Base-by-base conservation (phyloP, 148 eudicot genomes). In the Diospyros lotus region DNA sequence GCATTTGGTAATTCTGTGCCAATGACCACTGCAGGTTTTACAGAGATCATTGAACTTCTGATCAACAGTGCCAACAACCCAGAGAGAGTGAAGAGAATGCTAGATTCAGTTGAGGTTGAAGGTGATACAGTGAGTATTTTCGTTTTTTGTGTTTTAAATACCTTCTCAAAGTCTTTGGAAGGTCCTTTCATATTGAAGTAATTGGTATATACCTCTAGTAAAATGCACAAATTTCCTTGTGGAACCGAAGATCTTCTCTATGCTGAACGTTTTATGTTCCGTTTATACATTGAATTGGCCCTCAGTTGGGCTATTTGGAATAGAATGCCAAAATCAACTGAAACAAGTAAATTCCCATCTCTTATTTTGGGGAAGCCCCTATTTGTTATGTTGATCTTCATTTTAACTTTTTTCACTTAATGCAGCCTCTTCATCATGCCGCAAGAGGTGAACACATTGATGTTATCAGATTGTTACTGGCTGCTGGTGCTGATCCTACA, bases 351-450 rank as follows among this genome's bases (percentile, higher is more conserved):
- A 51, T n/a, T 18, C 46, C 39, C 10, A 6, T 68, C 51, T 4
- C 40, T 68, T 50, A 28, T 68, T 9, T 52, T 4, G 58, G 3
- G 14, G 28, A 62, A 8, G 52, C 45, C 61, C 15, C 2, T 38
- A 6, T 48, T 60, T 14, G 58, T 38, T 53, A 44, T 53, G 3
- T 78, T 55, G 41, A 66, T 73, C 2, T 41, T 45, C 14, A 42
- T 73, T 66, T 65, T 52, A 9, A 18, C 42, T 66, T 17, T 14
- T 66, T 40, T 80, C 2, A 4, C 2, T 44, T 43, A 72, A 4
- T 70, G 51, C 78, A 94, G 98, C 98, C 98, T 75, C 98, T 94
- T 83, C 98, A 94, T 87, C 97, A 94, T 79, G 98, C 98, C 17
- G 92, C 97, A 18, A 86, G 96, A 81, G 97, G 98, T 56, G 98